phyloP scores from a whole-genome alignment of 805 yeast genomes.

The Phaffomyces thermotolerans region DNA sequence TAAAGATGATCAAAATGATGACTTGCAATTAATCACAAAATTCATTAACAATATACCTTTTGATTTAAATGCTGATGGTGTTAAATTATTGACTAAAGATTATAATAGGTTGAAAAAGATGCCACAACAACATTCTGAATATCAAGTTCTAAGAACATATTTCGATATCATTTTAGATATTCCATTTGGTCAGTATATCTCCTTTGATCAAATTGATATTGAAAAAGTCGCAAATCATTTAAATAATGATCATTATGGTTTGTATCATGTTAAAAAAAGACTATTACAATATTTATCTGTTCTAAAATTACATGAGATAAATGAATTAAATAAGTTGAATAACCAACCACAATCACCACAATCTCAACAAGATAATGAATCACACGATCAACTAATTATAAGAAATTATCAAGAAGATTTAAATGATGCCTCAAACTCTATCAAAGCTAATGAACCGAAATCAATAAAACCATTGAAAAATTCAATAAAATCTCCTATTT shows the following conservation, averaged over 20 bases:
- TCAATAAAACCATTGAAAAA: conserved; percentile 4
- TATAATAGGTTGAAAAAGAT: conserved; percentile 47
- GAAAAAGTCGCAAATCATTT: conserved; percentile 45
- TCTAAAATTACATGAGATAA: conserved; percentile 41
- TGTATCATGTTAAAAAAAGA: conserved; percentile 65
- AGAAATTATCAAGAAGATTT: conserved; percentile 10
- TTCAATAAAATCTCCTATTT: conserved; percentile 44
- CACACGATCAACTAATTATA: conserved; percentile 14
- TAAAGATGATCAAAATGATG: conserved; percentile 30
- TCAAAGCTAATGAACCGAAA: neutral
- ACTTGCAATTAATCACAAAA: conserved; percentile 26
- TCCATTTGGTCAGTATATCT: conserved; percentile 42
- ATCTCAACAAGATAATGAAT: neutral
- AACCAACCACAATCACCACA: neutral
- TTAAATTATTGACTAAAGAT: conserved; percentile 37
- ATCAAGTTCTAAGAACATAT: conserved; percentile 56
- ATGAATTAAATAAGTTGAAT: conserved; percentile 7
- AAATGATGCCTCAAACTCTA: too few species aligned
- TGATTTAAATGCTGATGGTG: conserved; percentile 35
- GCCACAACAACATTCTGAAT: conserved; percentile 50
- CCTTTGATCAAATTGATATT: conserved; percentile 36
- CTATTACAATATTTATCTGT: conserved; percentile 77
- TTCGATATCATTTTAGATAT: conserved; percentile 59
- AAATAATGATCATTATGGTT: conserved; percentile 74
- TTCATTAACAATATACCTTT: conserved; percentile 23